phyloP scores from a whole-genome alignment of 2,329 filamentous ascomycete genomes.

The Phoma herbarum region DNA sequence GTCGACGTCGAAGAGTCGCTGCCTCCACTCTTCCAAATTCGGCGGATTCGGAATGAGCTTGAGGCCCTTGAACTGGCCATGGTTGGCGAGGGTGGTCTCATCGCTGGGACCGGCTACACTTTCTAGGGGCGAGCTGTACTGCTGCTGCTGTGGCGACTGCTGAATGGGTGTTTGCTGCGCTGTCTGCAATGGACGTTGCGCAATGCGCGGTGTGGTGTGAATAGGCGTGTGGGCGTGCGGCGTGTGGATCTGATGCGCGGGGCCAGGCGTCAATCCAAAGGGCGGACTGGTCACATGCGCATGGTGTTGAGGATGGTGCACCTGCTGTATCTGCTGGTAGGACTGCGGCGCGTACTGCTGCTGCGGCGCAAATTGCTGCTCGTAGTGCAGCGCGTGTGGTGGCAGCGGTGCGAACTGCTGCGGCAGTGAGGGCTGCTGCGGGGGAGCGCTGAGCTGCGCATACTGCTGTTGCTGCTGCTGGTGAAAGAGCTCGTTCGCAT shows the following conservation, averaged over 20 bases:
- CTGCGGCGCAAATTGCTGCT: constrained; percentile 42
- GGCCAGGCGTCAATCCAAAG: constrained; percentile 34
- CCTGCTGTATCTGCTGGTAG: constrained; percentile 27
- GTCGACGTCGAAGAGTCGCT: constrained; percentile 78
- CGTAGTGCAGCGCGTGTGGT: constrained; percentile 46
- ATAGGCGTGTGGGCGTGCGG: constrained; percentile 16
- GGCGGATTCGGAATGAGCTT: constrained; percentile 72
- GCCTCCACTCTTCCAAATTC: constrained; percentile 72
- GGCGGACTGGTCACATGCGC: constrained; percentile 35
- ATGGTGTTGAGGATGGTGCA: constrained; percentile 6
- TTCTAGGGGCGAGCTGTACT: constrained; percentile 17
- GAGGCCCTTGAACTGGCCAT: constrained; percentile 61
- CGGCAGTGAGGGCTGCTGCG: constrained; percentile 20
- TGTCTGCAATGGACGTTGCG: constrained; percentile 28
- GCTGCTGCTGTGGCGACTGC: constrained; percentile 19
- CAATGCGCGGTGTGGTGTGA: constrained; percentile 25
- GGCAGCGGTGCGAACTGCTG: constrained; percentile 13
- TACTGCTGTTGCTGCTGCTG: constrained; percentile 28
- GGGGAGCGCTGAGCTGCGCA: constrained; percentile 27
- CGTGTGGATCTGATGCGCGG: constrained; percentile 14
- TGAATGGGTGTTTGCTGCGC: constrained; percentile 20
- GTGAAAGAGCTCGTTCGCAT: constrained; percentile 41
- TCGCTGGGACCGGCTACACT: constrained; percentile 13
- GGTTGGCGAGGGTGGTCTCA: constrained; percentile 55
- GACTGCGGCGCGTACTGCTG: constrained; percentile 23